Percentiles rank a stretch among this genome's conserved stretches.
phyloP scores from a whole-genome alignment of 768 basidiomycete species.

The Suillus subalutaceus region DNA sequence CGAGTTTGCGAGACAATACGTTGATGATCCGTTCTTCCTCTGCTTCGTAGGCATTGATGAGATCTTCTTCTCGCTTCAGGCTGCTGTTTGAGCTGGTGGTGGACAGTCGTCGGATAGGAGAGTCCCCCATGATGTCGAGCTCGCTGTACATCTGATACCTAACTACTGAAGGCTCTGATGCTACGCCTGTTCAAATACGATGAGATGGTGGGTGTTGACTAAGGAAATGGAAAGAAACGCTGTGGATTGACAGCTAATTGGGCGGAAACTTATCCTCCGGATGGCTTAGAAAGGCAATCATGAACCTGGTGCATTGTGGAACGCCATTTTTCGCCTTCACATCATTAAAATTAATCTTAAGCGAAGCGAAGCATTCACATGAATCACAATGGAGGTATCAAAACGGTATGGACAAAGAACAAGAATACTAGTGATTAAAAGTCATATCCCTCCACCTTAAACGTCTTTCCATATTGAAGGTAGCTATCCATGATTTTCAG shows the following conservation, averaged over 20 bases:
- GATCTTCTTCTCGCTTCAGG: slow-evolving; percentile 60
- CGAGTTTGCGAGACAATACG: slow-evolving; percentile 78
- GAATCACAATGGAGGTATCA: neutral
- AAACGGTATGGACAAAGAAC: neutral
- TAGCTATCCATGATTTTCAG: slow-evolving; percentile 93
- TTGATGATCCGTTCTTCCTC: slow-evolving; percentile 91
- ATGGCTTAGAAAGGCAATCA: slow-evolving; percentile 14
- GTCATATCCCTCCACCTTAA: slow-evolving; percentile 87
- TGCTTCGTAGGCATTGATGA: slow-evolving; percentile 89
- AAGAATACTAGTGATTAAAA: slow-evolving; percentile 47
- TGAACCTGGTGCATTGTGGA: neutral
- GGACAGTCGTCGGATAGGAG: slow-evolving; percentile 63
- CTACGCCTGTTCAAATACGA: neutral
- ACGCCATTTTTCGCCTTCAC: neutral
- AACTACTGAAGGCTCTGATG: neutral
- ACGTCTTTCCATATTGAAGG: slow-evolving; percentile 82
- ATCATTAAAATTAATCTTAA: slow-evolving; percentile 3
- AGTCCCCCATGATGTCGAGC: slow-evolving; percentile 29
- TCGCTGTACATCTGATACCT: slow-evolving; percentile 4
- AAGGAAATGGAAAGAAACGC: neutral
- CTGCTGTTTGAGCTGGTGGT: slow-evolving; percentile 53
- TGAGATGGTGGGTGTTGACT: slow-evolving; percentile 4
- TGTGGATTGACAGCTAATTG: slow-evolving; percentile 8
- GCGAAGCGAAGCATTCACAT: slow-evolving; percentile 1
- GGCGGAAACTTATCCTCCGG: slow-evolving; percentile 8